Base-by-base conservation (phyloP, 2,329 filamentous ascomycete species). In the Knufia fluminis region DNA sequence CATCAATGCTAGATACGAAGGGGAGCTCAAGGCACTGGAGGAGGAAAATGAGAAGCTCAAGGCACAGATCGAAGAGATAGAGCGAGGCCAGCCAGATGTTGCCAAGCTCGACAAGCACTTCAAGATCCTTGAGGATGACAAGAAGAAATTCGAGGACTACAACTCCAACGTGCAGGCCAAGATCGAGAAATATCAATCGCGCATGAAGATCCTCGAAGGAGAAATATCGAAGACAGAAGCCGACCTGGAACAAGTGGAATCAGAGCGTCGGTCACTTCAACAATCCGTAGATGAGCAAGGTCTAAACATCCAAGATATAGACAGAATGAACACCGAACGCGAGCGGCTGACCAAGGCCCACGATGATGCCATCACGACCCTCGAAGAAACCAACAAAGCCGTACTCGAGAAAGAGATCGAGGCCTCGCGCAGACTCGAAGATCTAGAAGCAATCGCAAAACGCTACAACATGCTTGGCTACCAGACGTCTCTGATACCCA, bases 281-380 rank as follows among this genome's bases (percentile, higher is more conserved):
- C 82, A 84, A 52, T 82, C 85, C 24, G 89, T 98, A 23, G 92
- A 97, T 66, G 83, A 85, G 59, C 88, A 94, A 63, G 92, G 92
- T 2, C 90, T 98, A 64, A 94, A 89, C 61, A 94, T 96, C 69
- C 86, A 92, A 69, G 92, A 98, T 76, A 97, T 98, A 63, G 92
- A 98, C 75, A 88, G 92, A 66, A 96, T 98, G 91, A 95, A 89
- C 59, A 83, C 86, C 31, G 92, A 98, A 66, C 83, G 90, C 47
- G 92, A 98, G 62, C 82, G 92, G 41, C 77, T 98, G n/a, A 87
- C 94, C 57, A 90, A 85, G 60, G 86, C 83, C 36, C 83, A 95
- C 39, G 88, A 95, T 59, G 78, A 82, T 1, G 85, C 87, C 0
- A 76, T 80, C 4, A 75, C 79, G 48, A 78, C 87, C 46, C 74